Evolutionary conservation across 1,284 basidiomycete species (phyloP), one percentile per base, ranked within the genome.

Genomic region (Ustilago hordei): DNA sequence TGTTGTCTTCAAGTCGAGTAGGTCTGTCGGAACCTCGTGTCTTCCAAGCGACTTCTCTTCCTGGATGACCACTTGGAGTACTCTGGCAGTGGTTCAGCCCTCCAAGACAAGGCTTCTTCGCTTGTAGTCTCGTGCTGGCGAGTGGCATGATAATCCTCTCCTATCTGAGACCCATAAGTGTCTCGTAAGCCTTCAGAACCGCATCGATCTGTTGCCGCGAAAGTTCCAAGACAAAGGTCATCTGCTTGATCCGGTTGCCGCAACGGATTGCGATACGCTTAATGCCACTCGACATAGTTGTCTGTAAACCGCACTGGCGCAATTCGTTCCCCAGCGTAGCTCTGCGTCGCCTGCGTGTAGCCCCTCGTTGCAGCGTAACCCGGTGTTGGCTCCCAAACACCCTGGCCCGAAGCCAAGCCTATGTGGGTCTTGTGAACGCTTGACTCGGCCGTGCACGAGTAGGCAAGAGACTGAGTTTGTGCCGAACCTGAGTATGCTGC

Each of bases 31-130:
- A 58, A 47, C 43, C 34, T 35, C 32, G 31, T 34, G 9, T 34
- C n/a, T 4, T 58, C 56, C 8, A 35, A 8, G n/a, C 56, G 32
- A 13, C 13, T 47, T 15, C 56, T 28, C 56, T 58, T 58, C n/a
- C 47, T 48, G 9, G 19, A 35, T 9, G 34, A 8, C 23, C 2
- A 28, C 2, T 34, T 23, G 19, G n/a, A 28, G n/a, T 7, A 45
- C 15, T 45, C 43, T n/a, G 6, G n/a, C 43, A 19, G 43, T 3
- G 11, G n/a, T 19, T 19, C 43, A 19, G 43, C 15, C 43, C 19
- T 45, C 43, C 43, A 45, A 8, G 43, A 5, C 6, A 5, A 8
- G n/a, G 19, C 7, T 17, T 19, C 7, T 3, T 45, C 43, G 7
- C 8, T 45, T 11, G 43, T 8, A 0, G n/a, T 6, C 6, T 17